Evolutionary conservation across 768 basidiomycete genomes (phyloP).

Genomic region (Podaxis sp.): DNA sequence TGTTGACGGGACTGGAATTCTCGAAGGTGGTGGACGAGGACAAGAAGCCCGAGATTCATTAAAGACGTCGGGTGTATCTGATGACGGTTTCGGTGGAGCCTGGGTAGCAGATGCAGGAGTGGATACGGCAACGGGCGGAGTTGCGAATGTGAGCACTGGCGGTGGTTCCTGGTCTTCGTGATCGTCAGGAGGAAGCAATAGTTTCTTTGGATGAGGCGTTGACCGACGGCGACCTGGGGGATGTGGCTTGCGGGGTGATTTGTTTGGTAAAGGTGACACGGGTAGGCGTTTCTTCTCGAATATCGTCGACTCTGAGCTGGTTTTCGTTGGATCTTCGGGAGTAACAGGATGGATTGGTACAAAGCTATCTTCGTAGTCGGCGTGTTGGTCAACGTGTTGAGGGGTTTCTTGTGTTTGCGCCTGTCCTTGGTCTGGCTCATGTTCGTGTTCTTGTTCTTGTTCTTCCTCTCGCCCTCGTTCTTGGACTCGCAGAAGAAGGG

Average conservation of each 20-base stretch:
- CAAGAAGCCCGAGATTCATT: neutral
- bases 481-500: neutral
- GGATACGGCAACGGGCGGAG: slow-evolving; percentile 12
- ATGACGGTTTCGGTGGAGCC: neutral
- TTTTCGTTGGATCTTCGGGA: slow-evolving; percentile 8
- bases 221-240: slow-evolving; percentile 51
- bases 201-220: slow-evolving; percentile 29
- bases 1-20: slow-evolving; percentile 16
- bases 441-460: neutral
- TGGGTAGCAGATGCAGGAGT: slow-evolving; percentile 10
- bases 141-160: slow-evolving; percentile 4
- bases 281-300: slow-evolving; percentile 65
- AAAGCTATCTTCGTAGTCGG: slow-evolving; percentile 18
- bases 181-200: slow-evolving; percentile 28
- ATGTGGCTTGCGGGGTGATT: slow-evolving; percentile 54
- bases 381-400: slow-evolving; percentile 34
- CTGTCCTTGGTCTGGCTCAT: neutral
- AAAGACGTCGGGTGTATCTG: slow-evolving; percentile 7
- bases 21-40: slow-evolving; percentile 5
- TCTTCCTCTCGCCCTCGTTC: neutral
- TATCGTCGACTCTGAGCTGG: slow-evolving; percentile 26
- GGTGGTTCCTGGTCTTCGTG: slow-evolving; percentile 21
- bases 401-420: neutral
- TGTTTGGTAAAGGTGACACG: slow-evolving; percentile 58
- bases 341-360: slow-evolving; percentile 10